Evolutionary conservation across 192 early-diverging fungal genomes (phyloP).

Genomic region (Spizellomyces punctatus): DNA sequence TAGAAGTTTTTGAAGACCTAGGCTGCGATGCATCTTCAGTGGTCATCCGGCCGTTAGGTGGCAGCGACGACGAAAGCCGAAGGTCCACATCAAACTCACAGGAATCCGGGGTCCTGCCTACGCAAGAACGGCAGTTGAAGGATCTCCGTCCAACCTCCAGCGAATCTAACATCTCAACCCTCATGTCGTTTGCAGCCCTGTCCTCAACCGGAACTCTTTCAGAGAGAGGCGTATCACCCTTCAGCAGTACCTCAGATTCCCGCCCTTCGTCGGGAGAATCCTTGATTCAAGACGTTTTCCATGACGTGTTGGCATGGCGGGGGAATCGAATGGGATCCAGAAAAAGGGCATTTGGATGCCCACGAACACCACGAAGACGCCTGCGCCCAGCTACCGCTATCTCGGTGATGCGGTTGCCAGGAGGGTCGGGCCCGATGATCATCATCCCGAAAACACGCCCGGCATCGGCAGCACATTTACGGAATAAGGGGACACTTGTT

Average conservation of each 20-base stretch:
- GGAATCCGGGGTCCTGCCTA: no score
- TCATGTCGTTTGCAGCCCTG: not conserved
- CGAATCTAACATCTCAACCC: not conserved
- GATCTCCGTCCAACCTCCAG: not conserved
- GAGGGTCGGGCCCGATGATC: conserved; percentile 43
- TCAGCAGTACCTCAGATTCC: not conserved
- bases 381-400: conserved; percentile 59
- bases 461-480: conserved; percentile 40
- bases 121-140: no score
- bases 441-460: conserved; percentile 55
- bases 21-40: conserved; percentile 8
- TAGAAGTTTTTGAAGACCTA: conserved; percentile 24
- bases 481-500: conserved; percentile 30
- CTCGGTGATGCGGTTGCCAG: conserved; percentile 55
- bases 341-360: conserved; percentile 13
- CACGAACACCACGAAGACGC: conserved; percentile 22
- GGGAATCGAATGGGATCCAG: not conserved
- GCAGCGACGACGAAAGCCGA: no score
- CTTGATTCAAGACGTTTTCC: conserved; percentile 16
- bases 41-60: not conserved
- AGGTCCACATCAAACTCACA: no score
- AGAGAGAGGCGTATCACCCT: conserved; percentile 17
- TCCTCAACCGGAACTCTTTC: conserved; percentile 2
- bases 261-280: conserved; percentile 31
- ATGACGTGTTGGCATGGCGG: conserved; percentile 25